A percentile compares a stretch with the other conserved stretches of the same genome.
These are phyloP conservation scores for Trametes maxima DNA, from an alignment of 768 basidiomycete genomes.

Conservation along the genomic window DNA sequence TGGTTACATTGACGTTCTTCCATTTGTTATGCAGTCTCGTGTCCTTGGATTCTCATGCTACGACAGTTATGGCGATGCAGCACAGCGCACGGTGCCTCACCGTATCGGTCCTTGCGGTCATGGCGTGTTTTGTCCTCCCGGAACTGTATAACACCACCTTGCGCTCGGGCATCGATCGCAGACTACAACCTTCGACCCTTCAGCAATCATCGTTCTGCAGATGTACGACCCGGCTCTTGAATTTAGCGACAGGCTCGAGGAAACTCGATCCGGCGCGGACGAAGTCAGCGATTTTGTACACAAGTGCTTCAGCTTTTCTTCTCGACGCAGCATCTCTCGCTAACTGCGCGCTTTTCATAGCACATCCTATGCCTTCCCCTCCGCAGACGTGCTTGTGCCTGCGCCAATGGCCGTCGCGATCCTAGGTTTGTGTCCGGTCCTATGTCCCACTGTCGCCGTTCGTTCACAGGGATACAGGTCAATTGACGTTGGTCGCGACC, in stretches of 20 bases:
- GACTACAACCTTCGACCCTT: no score
- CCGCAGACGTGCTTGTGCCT: slow-evolving; percentile 5
- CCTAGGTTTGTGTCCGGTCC: neutral
- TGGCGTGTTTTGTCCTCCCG: no score
- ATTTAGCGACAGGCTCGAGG: neutral
- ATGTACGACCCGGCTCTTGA: neutral
- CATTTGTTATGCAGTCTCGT: no score
- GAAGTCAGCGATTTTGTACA: neutral
- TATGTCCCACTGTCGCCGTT: neutral
- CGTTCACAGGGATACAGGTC: neutral
- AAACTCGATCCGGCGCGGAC: slow-evolving; percentile 1
- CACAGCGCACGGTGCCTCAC: no score
- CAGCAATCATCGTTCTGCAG: neutral
- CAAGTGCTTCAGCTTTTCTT: neutral
- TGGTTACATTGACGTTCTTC: no score
- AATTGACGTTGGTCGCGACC: slow-evolving; percentile 1
- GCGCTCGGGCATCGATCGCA: no score
- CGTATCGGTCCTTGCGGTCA: no score
- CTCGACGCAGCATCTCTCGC: neutral
- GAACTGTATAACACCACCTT: no score
- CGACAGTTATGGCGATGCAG: no score
- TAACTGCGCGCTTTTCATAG: neutral
- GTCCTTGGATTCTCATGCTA: no score
- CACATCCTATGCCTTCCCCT: neutral
- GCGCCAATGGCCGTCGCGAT: slow-evolving; percentile 8